Evolutionary conservation across 345 rosid species (phyloP).

Genomic region (Pugionium cornutum): DNA sequence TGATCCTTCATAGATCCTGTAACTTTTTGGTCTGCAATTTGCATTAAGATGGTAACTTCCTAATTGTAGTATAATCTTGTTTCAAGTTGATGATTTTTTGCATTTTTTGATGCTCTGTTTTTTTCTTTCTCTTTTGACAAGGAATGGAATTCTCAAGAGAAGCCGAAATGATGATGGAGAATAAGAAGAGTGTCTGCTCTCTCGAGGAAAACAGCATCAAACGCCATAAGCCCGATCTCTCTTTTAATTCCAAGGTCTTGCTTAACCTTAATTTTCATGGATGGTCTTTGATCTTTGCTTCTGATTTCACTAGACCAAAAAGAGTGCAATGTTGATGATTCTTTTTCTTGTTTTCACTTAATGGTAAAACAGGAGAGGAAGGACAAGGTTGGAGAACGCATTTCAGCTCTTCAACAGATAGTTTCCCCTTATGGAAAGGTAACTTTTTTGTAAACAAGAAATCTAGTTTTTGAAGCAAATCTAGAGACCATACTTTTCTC

Average conservation of each 20-base stretch:
- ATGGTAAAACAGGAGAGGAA: constrained; percentile 64
- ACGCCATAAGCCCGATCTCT: constrained; percentile 72
- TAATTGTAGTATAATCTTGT: constrained; percentile 14
- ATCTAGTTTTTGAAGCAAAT: not conserved
- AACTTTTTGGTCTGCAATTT: not conserved
- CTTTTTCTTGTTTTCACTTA: constrained; percentile 29
- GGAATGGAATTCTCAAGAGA: constrained; percentile 49
- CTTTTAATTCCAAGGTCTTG: constrained; percentile 74
- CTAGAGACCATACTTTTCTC: constrained; percentile 4
- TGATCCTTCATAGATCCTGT: too few relatives aligned
- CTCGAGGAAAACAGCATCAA: constrained; percentile 60
- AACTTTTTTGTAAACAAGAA: constrained; percentile 3
- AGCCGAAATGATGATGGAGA: constrained; percentile 67
- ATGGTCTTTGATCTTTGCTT: not conserved
- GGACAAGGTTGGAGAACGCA: constrained; percentile 85
- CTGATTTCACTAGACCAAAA: not conserved
- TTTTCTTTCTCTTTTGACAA: constrained; percentile 21
- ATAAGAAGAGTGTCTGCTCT: constrained; percentile 70
- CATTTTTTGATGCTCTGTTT: constrained; percentile 25
- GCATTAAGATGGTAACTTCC: constrained; percentile 4
- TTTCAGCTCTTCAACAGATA: constrained; percentile 84
- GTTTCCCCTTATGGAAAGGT: constrained; percentile 99
- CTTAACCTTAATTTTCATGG: not conserved
- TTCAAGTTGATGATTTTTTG: not conserved
- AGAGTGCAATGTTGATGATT: not conserved